Evolutionary conservation across 2,329 filamentous ascomycete species (phyloP).

Genomic region (Colletotrichum musae): DNA sequence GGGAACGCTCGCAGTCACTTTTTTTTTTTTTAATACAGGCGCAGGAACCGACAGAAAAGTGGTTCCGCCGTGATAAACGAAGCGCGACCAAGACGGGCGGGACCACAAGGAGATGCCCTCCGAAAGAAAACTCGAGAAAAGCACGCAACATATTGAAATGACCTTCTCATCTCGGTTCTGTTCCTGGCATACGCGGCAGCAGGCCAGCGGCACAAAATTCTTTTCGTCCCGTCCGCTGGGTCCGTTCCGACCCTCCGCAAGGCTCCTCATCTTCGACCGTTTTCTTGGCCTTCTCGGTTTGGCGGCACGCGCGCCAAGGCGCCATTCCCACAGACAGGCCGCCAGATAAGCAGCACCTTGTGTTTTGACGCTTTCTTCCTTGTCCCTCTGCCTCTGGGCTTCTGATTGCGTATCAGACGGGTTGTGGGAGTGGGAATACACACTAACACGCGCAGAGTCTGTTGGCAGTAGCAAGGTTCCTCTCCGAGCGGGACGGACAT

Average conservation of each 20-base stretch:
- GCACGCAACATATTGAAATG: neutral
- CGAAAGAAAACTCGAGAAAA: slow-evolving; percentile 1
- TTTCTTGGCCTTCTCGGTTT: slow-evolving; percentile 34
- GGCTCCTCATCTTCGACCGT: neutral
- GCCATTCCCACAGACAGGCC: slow-evolving; percentile 11
- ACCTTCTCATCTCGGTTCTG: slow-evolving; percentile 26
- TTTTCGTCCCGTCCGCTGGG: neutral
- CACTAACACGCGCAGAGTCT: neutral
- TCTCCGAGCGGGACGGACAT: slow-evolving; percentile 14
- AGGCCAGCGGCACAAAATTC: slow-evolving; percentile 4
- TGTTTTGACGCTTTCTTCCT: neutral
- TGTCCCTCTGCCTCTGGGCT: neutral
- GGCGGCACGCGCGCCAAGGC: slow-evolving; percentile 40
- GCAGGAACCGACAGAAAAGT: neutral
- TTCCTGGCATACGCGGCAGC: slow-evolving; percentile 6
- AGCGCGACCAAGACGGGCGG: neutral
- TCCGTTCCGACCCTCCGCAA: neutral
- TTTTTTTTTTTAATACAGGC: too few relatives aligned
- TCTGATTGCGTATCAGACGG: neutral
- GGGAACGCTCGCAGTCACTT: neutral
- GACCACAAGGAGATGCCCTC: neutral
- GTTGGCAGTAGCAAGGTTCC: neutral
- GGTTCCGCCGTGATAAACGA: neutral
- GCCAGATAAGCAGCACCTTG: slow-evolving; percentile 30
- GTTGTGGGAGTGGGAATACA: neutral